Evolutionary conservation across 1,284 basidiomycete species (phyloP), one percentile per base, ranked within the genome.

Genomic region (Leucoagaricus sp.): DNA sequence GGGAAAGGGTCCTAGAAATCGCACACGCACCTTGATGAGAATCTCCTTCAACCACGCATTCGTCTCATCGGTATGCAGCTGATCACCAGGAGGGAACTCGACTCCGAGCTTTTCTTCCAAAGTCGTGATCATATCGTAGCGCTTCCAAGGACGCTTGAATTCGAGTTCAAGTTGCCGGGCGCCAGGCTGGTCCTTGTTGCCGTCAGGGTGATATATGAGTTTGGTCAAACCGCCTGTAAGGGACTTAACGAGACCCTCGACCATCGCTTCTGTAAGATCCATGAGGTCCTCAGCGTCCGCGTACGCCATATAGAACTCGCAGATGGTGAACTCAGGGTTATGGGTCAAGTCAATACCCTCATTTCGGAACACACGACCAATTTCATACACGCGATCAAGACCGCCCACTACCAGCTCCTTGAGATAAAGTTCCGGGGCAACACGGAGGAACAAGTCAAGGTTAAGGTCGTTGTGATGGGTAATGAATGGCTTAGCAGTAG

Each of bases 241-340:
- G 65, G 83, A 85, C 83, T 91, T 93, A 70, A 98, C 96, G 71
- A 99, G 77, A 4, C 96, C 94, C 68, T 95, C 93, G 38, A 98
- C 74, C 80, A 99, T 82, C 47, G 78, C 77, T 76, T 99, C 97
- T 34, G 96, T 99, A 63, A 99, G 84, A 58, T 98, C 96, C 96
- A 99, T 98, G 60, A 99, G 63, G 71, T 99, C 97, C 79, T 96
- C 93, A 94, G 98, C 97, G 75, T 99, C 96, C 61, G 96, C 96
- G 69, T 98, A 99, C 26, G 96, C 96, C 96, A 99, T 99, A 74
- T 99, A 99, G 77, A 99, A 99, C 79, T 99, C 96, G 83, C 96
- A 99, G 75, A 98, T 97, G 19, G 94, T 94, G 79, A 97, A 96
- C 71, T 96, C 94, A 62, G 95, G 94, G 75, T 97, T 97, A 74